phyloP scores from a whole-genome alignment of 2,329 filamentous ascomycete species.

The Fusarium sp. region DNA sequence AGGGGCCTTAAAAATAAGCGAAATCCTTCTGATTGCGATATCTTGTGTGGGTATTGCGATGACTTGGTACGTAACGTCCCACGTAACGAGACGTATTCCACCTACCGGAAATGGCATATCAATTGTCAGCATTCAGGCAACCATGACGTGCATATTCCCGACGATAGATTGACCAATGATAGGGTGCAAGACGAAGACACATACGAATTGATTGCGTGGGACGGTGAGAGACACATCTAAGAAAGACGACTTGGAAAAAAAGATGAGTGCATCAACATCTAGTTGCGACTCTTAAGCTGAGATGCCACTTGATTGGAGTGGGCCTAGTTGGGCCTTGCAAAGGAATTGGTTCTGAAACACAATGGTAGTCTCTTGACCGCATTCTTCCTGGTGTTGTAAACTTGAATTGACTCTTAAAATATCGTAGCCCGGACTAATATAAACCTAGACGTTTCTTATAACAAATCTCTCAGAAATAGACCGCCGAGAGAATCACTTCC shows the following conservation, averaged over 20 bases:
- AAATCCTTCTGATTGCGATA: not conserved
- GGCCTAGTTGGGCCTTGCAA: not conserved
- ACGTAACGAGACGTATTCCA: not conserved
- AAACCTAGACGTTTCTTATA: not conserved
- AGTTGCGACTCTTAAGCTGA: not conserved
- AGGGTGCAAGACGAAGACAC: not conserved
- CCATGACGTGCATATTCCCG: not conserved
- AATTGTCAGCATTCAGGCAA: not conserved
- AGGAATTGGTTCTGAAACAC: not conserved
- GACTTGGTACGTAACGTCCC: not conserved
- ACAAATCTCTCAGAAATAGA: not conserved
- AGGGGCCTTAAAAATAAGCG: not conserved
- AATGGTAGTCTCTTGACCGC: not conserved
- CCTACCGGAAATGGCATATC: not conserved
- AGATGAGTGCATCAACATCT: not conserved
- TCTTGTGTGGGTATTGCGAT: not conserved
- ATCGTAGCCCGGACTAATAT: no score
- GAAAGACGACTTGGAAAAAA: no score
- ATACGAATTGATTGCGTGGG: not conserved
- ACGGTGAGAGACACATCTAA: not conserved
- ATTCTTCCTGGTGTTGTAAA: not conserved
- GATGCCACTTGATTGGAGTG: no score
- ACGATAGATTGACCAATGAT: not conserved
- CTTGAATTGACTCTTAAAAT: not conserved
- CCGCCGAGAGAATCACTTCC: not conserved